Base-by-base conservation (phyloP, 2,329 filamentous ascomycete genomes). In the Botrytis fragariae region DNA sequence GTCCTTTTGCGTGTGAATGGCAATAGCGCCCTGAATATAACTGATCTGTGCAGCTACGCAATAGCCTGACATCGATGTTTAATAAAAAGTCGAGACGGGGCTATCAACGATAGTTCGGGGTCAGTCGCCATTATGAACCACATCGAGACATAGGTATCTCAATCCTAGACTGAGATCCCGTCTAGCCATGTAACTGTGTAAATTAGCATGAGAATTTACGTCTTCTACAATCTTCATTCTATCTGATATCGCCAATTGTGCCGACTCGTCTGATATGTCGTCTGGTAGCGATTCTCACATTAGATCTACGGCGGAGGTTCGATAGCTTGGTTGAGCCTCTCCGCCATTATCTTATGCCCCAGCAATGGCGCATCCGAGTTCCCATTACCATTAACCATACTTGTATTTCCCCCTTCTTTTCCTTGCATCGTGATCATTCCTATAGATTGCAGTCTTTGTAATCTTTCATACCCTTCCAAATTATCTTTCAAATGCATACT, bases 401-500 rank as follows among this genome's bases (percentile, higher is more conserved):
- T 39, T 35, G 37, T 29, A 35, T 18, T 51, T 20, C 12, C 12
- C 8, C 29, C n/a, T 7, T 45, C n/a, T 9, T 29, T 12, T 60
- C 32, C 37, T n/a, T 39, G 54, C 39, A 61, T 61, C 25, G 39
- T 54, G 12, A 32, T 22, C 8, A 25, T 59, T 1, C 20, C 61
- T 32, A 22, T 22, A 25, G 44, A 25, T 59, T 57, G 35, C 7
- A 71, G 12, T 42, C 32, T 9, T 16, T 45, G 60, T 42, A 64
- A 18, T 7, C 61, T 39, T 63, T 63, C 44, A 39, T n/a, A 20
- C 29, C 51, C 18, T 72, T 45, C 16, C 60, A 22, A 18, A 68
- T 71, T n/a, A 63, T 68, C n/a, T 71, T 62, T 59, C 73, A 54
- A n/a, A 63, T 68, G 10, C 61, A 51, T 32, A 73, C 64, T 16